Percentiles rank a stretch among this genome's conserved stretches.
Conservation (phyloP, 2,329 filamentous ascomycete genomes). For the Lanzia echinophila region DNA sequence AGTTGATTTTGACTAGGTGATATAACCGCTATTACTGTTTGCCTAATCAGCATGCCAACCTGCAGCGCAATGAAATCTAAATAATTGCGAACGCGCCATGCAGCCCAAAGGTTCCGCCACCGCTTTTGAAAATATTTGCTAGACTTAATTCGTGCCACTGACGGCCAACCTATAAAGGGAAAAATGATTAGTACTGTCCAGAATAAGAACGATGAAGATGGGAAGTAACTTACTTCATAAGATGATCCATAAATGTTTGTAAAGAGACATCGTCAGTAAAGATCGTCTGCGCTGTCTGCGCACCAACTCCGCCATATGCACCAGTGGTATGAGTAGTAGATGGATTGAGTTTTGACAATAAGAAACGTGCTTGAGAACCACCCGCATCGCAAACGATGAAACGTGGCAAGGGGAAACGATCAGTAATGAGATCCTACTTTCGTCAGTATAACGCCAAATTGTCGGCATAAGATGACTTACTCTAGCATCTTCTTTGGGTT, state of each 20-base stretch:
- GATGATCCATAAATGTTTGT: constrained; percentile 98
- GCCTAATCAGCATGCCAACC: constrained; percentile 7
- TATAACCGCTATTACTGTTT: constrained; percentile 10
- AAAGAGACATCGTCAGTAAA: constrained; percentile 98
- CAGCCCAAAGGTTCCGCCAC: not conserved
- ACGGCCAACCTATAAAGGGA: constrained; percentile 46
- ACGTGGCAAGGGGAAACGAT: constrained; percentile 93
- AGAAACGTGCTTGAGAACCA: constrained; percentile 93
- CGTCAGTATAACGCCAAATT: constrained; percentile 15
- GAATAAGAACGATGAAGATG: constrained; percentile 16
- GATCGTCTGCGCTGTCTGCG: constrained; percentile 89
- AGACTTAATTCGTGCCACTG: constrained; percentile 51
- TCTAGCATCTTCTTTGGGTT: constrained; percentile 93
- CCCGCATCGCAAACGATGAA: constrained; percentile 99
- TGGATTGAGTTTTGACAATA: constrained; percentile 94
- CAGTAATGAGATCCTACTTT: constrained; percentile 81
- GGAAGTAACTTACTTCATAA: constrained; percentile 78
- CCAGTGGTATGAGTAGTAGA: constrained; percentile 94
- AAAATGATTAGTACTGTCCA: constrained; percentile 12
- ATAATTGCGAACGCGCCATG: no score
- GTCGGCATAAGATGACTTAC: constrained; percentile 44
- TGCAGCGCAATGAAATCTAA: constrained; percentile 1
- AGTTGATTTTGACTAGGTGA: not conserved
- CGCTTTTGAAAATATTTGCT: constrained; percentile 6
- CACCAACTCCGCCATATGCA: constrained; percentile 79